These are phyloP conservation scores for Aquilaria sinensis DNA, from an alignment of 345 rosid species.

Conservation along the genomic window DNA sequence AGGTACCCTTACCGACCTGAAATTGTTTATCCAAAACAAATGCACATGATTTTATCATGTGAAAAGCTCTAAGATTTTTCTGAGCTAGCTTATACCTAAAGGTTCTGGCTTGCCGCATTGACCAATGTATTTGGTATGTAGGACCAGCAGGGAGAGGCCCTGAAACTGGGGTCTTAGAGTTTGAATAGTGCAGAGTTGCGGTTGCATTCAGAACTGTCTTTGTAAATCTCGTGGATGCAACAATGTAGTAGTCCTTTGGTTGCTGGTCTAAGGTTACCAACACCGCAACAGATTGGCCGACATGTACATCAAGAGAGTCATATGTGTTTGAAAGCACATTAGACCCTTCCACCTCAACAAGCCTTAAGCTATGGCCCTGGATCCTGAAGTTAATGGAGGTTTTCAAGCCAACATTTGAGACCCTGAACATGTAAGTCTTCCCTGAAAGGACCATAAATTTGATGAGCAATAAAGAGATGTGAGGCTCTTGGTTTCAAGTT, in stretches of 20 bases:
- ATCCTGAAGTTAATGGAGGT: conserved; percentile 77
- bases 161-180: conserved; percentile 50
- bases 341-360: conserved; percentile 93
- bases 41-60: too few relatives aligned
- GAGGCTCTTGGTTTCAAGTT: too few relatives aligned
- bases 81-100: conserved; percentile 36
- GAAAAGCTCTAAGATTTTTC: too few relatives aligned
- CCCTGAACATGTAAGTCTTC: conserved; percentile 77
- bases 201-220: conserved; percentile 37
- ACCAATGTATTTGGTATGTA: conserved; percentile 43
- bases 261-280: conserved; percentile 65
- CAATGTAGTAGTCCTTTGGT: conserved; percentile 78
- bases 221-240: conserved; percentile 61
- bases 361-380: conserved; percentile 69
- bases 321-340: conserved; percentile 64
- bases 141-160: conserved; percentile 66
- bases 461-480: too few relatives aligned
- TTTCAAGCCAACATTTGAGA: conserved; percentile 77
- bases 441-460: conserved; percentile 35
- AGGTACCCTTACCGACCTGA: not conserved
- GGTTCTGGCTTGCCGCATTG: conserved; percentile 84
- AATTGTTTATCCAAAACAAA: too few relatives aligned
- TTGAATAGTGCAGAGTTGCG: conserved; percentile 59
- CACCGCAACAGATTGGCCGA: conserved; percentile 80
- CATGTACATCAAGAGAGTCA: conserved; percentile 79